phyloP scores from a whole-genome alignment of 2,329 filamentous ascomycete species.

The Biscogniauxia marginata region DNA sequence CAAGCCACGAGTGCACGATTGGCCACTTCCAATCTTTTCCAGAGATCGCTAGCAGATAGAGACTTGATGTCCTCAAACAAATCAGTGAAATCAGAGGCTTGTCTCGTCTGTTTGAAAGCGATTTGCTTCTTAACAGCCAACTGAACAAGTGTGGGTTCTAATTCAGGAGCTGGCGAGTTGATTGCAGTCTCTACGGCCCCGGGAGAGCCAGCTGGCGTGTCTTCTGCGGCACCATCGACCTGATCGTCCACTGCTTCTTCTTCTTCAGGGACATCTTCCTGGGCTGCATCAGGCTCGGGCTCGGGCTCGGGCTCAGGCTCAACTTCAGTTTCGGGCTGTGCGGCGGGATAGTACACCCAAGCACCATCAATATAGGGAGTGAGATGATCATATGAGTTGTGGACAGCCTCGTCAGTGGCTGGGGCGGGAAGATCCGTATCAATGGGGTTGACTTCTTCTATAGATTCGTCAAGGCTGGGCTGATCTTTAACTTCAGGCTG shows the following conservation, averaged over 20 bases:
- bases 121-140: slow-evolving; percentile 35
- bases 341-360: slow-evolving; percentile 25
- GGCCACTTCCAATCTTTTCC: slow-evolving; percentile 42
- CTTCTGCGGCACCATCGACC: slow-evolving; percentile 26
- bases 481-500: neutral
- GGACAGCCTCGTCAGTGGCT: slow-evolving; percentile 4
- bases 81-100: slow-evolving; percentile 48
- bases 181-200: slow-evolving; percentile 32
- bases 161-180: slow-evolving; percentile 37
- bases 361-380: slow-evolving; percentile 30
- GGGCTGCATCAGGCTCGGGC: slow-evolving; percentile 14
- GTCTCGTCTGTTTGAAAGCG: slow-evolving; percentile 49
- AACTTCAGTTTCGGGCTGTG: slow-evolving; percentile 18
- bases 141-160: slow-evolving; percentile 9
- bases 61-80: slow-evolving; percentile 51
- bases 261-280: slow-evolving; percentile 27
- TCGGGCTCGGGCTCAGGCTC: slow-evolving; percentile 17
- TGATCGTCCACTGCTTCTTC: slow-evolving; percentile 27
- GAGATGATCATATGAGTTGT: slow-evolving; percentile 23
- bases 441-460: neutral
- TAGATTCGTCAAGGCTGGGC: neutral
- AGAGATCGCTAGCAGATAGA: slow-evolving; percentile 47
- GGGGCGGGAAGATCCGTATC: neutral
- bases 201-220: slow-evolving; percentile 32
- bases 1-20: slow-evolving; percentile 48